Conservation (phyloP, 768 basidiomycete genomes). For the Rubroboletus pulcherrimus region DNA sequence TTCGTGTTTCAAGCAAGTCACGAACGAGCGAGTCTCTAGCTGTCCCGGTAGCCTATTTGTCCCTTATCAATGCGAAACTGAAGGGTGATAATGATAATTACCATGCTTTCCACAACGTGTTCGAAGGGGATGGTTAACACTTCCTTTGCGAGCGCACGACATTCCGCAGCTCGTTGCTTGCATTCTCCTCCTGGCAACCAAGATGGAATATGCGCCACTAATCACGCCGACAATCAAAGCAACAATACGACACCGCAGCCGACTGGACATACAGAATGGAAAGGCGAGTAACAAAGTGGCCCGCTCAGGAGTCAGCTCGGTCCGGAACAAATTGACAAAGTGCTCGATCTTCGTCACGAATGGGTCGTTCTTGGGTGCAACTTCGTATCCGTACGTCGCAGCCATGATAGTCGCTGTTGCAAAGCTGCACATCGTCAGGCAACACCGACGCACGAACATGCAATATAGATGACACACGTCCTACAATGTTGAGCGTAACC, state of each 20-base stretch:
- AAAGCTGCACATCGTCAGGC: slow-evolving; percentile 13
- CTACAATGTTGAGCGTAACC: slow-evolving; percentile 15
- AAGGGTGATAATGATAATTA: not conserved
- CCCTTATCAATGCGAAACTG: not conserved
- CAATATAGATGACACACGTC: slow-evolving; percentile 20
- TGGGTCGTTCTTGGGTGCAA: slow-evolving; percentile 22
- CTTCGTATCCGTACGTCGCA: slow-evolving; percentile 25
- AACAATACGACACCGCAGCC: no score
- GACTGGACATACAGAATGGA: slow-evolving; percentile 23
- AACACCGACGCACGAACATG: not conserved
- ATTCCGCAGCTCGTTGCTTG: slow-evolving; percentile 16
- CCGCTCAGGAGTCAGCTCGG: slow-evolving; percentile 20
- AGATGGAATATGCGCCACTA: slow-evolving; percentile 28
- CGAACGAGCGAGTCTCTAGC: slow-evolving; percentile 21
- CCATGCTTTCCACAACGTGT: slow-evolving; percentile 26
- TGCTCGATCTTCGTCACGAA: slow-evolving; percentile 21
- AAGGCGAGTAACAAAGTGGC: slow-evolving; percentile 19
- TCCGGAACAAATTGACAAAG: slow-evolving; percentile 7
- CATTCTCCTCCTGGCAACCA: slow-evolving; percentile 34
- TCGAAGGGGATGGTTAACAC: slow-evolving; percentile 17
- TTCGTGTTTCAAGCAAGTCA: slow-evolving; percentile 10
- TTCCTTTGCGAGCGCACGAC: slow-evolving; percentile 22
- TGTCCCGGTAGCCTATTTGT: slow-evolving; percentile 15
- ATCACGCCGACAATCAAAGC: not conserved
- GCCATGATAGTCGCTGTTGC: slow-evolving; percentile 24